Base-by-base conservation (phyloP, 192 early-diverging fungal genomes). In the Coemansia sp. region DNA sequence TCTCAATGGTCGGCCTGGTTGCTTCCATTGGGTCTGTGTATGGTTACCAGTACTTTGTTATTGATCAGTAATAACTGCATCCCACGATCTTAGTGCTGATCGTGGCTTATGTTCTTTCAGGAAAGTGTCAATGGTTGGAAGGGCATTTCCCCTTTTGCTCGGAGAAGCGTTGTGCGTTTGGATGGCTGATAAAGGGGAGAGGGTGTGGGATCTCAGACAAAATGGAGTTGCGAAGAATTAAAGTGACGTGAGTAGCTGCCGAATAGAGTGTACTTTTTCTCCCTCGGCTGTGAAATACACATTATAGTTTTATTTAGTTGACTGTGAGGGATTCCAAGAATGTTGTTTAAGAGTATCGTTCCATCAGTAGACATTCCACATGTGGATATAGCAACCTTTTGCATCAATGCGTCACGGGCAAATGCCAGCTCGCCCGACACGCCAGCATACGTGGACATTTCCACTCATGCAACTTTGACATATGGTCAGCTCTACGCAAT, bases 331-430 rank as follows among this genome's bases (percentile, higher is more conserved):
- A 12, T 53, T 26, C 19, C 42, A 17, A 44, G 22, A 2, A 77
- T 77, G 74, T 40, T 77, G 44, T 77, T 77, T 38, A 66, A 68
- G 53, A 77, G 74, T 34, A 60, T 68, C 57, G 51, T 64, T 4
- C 65, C 74, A 15, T 25, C 60, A 1, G 57, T 60, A 10, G 75
- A 72, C 3, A 61, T 78, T 28, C 75, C 69, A 14, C 53, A 46
- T 14, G 28, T 57, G 10, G 75, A 78, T 38, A 15, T 78, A 12
- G 57, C 64, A 1, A 54, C 65, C 2, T 78, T 72, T 57, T 59
- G 59, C 34, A 19, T 78, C 2, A 57, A 17, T 3, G 63, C 49
- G 20, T 57, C 75, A 11, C 63, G 60, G 34, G 21, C 26, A 31
- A 62, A 68, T 5, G 51, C 37, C 7, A 21, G 28, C 5, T 54